A percentile compares a stretch with the other conserved stretches of the same genome.
These are phyloP conservation scores for Russula sp. DNA, from an alignment of 768 basidiomycete genomes.

Conservation along the genomic window DNA sequence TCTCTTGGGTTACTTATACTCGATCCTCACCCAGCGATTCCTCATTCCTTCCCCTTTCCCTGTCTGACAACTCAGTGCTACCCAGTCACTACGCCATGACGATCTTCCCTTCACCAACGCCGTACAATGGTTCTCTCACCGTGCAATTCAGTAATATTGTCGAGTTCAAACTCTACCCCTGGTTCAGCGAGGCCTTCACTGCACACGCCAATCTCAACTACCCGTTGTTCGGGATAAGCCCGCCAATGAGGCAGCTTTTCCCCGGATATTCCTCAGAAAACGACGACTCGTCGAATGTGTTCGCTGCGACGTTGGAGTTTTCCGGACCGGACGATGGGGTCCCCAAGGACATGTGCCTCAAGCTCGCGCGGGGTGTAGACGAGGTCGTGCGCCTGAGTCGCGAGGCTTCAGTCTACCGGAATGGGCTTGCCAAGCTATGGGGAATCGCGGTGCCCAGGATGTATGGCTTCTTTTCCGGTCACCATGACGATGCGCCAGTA, in stretches of 20 bases:
- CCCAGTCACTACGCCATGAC: constrained; percentile 4
- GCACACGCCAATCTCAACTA: constrained; percentile 17
- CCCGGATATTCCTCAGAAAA: neutral
- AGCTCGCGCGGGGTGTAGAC: constrained; percentile 22
- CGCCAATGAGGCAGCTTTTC: constrained; percentile 12
- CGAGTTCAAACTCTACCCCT: constrained; percentile 21
- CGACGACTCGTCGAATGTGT: neutral
- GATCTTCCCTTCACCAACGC: constrained; percentile 6
- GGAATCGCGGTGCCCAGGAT: constrained; percentile 24
- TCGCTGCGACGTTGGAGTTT: constrained; percentile 24
- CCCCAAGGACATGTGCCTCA: constrained; percentile 20
- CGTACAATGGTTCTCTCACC: constrained; percentile 8
- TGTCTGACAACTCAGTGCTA: neutral
- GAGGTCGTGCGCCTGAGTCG: constrained; percentile 23
- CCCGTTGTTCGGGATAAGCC: constrained; percentile 13
- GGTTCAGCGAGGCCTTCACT: constrained; percentile 16
- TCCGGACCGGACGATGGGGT: constrained; percentile 3
- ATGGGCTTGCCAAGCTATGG: constrained; percentile 17
- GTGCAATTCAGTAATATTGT: constrained; percentile 11
- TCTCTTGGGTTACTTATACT: constrained; percentile 7
- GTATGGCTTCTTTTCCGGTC: constrained; percentile 23
- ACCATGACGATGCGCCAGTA: constrained; percentile 11
- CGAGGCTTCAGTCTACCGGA: constrained; percentile 26
- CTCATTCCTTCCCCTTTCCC: neutral
- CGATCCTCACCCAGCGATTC: neutral